Evolutionary conservation across 2,329 filamentous ascomycete species (phyloP), one percentile per base, ranked within the genome.

Genomic region (Chrysoporthe puriensis): DNA sequence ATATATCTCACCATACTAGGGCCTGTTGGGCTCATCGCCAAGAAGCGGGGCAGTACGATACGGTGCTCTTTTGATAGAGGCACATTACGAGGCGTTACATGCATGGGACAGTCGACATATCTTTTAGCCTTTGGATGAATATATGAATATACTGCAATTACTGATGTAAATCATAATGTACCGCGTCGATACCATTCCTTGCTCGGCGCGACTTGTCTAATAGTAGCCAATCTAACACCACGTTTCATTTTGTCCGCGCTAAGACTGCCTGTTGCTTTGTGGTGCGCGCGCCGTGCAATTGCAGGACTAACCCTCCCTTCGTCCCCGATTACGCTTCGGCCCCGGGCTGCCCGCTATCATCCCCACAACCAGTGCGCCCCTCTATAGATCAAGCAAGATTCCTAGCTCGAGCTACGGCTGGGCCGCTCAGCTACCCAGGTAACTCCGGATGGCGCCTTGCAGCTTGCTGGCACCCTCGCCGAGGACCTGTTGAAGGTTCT

Each of bases 381-480:
- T 34, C 6, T 7, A 36, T n/a, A n/a, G 34, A 14, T 16, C 2
- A 52, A 42, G 44, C 32, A 59, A 62, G 4, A 4, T 16, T 48
- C 21, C 6, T 43, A 42, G n/a, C n/a, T n/a, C 40, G 16, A 6
- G 57, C 21, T 21, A 4, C 21, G 18, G 21, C 5, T 44, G 36
- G 16, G 18, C 56, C 64, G 54, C 70, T 79, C 81, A 90, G 79
- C 83, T 86, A 73, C 87, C 86, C 66, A 90, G 81, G 76, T 90
- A 91, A 73, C 83, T 85, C 72, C 88, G 84, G 73, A 91, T 88
- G 60, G 88, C 84, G 76, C 92, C 93, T 82, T 97, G 94, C 76
- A 98, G 84, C 79, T 89, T 91, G 59, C 85, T 88, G 16, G 94
- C 94, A 54, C 94, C 95, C 75, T 97, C 94, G 42, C 95, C 96